Evolutionary conservation across 768 basidiomycete species (phyloP), one percentile per base, ranked within the genome.

Genomic region (Mycena maculata): DNA sequence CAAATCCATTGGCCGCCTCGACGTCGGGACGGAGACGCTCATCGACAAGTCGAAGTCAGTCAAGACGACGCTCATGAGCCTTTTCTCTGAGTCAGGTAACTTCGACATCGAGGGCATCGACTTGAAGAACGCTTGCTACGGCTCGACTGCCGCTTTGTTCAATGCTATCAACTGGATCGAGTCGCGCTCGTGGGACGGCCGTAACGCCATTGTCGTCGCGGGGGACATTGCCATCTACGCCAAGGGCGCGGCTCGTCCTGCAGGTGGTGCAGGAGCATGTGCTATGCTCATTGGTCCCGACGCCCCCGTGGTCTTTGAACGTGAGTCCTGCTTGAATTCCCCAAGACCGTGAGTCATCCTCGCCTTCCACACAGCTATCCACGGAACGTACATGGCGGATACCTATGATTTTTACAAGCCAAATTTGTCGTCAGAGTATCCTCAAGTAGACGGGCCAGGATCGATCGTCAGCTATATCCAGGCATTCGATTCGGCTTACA

Each of bases 401-500:
- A 94, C 92, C 0, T 98, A 97, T 80, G 98, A 99, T 81, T 99
- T 98, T 80, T 99, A 98, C 91, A 99, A 99, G 85, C 98, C 98
- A 49, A 91, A 95, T 73, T 90, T 99, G 22, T 90, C 92, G 60
- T 96, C 95, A 23, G 95, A 96, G 79, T 97, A 96, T 79, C 98
- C 98, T 66, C 93, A 94, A 74, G 97, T 99, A 50, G 97, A 99
- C 76, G 98, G 98, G 3, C 98, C 97, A 6, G 91, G 98, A 48
- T 97, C 98, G 10, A 93, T 98, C 65, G 93, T 94, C 58, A 95
- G 94, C 47, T 99, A 99, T 83, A 90, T 96, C 74, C 91, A 93
- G 65, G 95, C 97, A 38, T 87, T 99, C 65, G 98, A 99, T 78
- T 87, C 88, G 58, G 90, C 96, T 22, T 99, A 98, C 83, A 83